Percentiles rank a stretch among this genome's conserved stretches.
Evolutionary conservation across 2,329 filamentous ascomycete species (phyloP).

Genomic region (Epichloe hybrida): DNA sequence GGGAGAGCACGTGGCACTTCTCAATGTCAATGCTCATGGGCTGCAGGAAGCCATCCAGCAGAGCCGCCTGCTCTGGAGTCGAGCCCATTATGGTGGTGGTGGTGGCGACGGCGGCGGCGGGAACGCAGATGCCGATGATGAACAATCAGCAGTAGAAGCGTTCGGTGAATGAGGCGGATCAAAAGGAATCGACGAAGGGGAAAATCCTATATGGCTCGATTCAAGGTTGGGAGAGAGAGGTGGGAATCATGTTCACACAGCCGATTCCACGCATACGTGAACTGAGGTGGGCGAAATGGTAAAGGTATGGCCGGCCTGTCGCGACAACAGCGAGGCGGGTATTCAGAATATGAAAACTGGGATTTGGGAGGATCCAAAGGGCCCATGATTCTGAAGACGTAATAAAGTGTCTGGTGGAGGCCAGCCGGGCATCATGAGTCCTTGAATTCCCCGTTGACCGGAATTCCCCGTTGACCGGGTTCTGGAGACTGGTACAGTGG

Average conservation of each 20-base stretch:
- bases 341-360: too few relatives aligned
- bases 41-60: constrained; percentile 31
- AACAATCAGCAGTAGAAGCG: not conserved
- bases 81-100: not conserved
- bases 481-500: too few relatives aligned
- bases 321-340: too few relatives aligned
- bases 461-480: too few relatives aligned
- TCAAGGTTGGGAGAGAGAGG: not conserved
- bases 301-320: too few relatives aligned
- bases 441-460: too few relatives aligned
- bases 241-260: not conserved
- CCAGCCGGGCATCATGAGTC: too few relatives aligned
- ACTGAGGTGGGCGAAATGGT: too few relatives aligned
- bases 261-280: not conserved
- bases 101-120: too few relatives aligned
- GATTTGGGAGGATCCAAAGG: too few relatives aligned
- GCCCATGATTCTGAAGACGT: too few relatives aligned
- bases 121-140: not conserved
- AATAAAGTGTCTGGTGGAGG: too few relatives aligned
- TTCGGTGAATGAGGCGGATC: not conserved
- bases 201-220: not conserved
- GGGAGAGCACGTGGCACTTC: constrained; percentile 33
- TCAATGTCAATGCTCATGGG: constrained; percentile 35
- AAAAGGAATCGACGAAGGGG: not conserved
- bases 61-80: constrained; percentile 2